Percentiles rank a stretch among this genome's conserved stretches.
Evolutionary conservation across 2,329 filamentous ascomycete genomes (phyloP).

Genomic region (Lasiodiplodia citricola): DNA sequence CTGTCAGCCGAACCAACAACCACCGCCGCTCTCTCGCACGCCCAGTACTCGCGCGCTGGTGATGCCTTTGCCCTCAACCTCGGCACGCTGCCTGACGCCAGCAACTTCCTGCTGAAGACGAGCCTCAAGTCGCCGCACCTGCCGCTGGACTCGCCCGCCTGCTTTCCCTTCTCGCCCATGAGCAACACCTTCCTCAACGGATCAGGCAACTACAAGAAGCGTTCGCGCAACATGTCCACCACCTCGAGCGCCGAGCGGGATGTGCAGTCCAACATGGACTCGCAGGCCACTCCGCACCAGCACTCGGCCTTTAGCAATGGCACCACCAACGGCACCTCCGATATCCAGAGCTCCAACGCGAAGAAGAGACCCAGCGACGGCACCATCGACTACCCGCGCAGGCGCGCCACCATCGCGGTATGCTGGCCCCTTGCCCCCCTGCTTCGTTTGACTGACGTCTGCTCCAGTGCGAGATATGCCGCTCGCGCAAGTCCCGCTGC

Average conservation of each 20-base stretch:
- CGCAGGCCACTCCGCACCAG: neutral
- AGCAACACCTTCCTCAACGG: slow-evolving; percentile 35
- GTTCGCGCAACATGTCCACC: slow-evolving; percentile 50
- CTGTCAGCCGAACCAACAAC: slow-evolving; percentile 43
- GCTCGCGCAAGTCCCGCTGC: slow-evolving; percentile 79
- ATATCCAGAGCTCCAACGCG: slow-evolving; percentile 39
- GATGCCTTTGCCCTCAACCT: slow-evolving; percentile 49
- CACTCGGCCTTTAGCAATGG: slow-evolving; percentile 31
- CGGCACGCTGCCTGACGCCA: slow-evolving; percentile 43
- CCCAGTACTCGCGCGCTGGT: slow-evolving; percentile 38
- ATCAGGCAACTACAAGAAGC: slow-evolving; percentile 34
- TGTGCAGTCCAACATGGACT: slow-evolving; percentile 33
- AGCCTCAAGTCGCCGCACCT: slow-evolving; percentile 46
- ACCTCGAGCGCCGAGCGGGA: slow-evolving; percentile 49
- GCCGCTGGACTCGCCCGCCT: slow-evolving; percentile 43
- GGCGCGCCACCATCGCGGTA: slow-evolving; percentile 49
- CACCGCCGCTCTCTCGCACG: slow-evolving; percentile 33
- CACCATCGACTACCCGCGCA: slow-evolving; percentile 49
- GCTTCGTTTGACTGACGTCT: slow-evolving; percentile 34
- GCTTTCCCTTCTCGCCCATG: slow-evolving; percentile 35
- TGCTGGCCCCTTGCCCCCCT: neutral
- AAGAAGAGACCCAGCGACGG: slow-evolving; percentile 49
- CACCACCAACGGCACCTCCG: slow-evolving; percentile 37
- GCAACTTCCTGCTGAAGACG: slow-evolving; percentile 45
- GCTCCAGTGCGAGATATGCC: slow-evolving; percentile 78